Base-by-base conservation (phyloP, 352 stramenopile genomes). In the Phytophthora vignae region DNA sequence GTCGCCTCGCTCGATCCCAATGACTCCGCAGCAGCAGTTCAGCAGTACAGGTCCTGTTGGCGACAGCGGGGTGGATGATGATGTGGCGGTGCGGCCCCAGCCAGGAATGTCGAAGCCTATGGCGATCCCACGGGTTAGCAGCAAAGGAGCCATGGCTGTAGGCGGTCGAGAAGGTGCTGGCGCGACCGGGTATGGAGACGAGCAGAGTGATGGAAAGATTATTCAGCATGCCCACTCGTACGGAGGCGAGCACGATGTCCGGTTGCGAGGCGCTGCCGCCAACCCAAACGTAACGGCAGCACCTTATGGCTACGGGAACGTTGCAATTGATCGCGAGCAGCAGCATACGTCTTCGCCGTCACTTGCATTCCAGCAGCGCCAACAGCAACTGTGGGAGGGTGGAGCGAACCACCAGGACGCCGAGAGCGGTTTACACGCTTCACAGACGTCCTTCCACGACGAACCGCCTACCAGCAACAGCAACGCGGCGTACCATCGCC, bases 291-390 rank as follows among this genome's bases (percentile, higher is more conserved):
- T 94, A 8, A 83, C 80, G 8, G 71, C 87, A 3, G 87, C 85
- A 5, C 87, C 87, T 3, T 94, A 92, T 55, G 87, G 87, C 19
- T 94, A 94, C 57, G 80, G 84, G 15, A 94, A 94, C 60, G 87
- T 94, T 22, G 76, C 84, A 2, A 89, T 94, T 61, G 80, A 92
- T 36, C 65, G 62, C 33, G 70, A 76, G 8, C 80, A 59, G 50
- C 70, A 69, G 33, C 70, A 50, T 14, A 67, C 49, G 17, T 78
- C 55, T 68, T 80, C 71, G 10, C 74, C 74, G 55, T 79, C 74
- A 0, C 53, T 71, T 31, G 69, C 73, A 12, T 75, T 81, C 36
- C 74, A 82, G 33, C 70, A 76, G 40, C 69, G 69, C 12, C 74
- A 77, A 14, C 69, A 81, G 44, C 77, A 78, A 25, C 64, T 77